Evolutionary conservation across 2,329 filamentous ascomycete genomes (phyloP), one percentile per base, ranked within the genome.

Genomic region (Bimuria novae-zelandiae): DNA sequence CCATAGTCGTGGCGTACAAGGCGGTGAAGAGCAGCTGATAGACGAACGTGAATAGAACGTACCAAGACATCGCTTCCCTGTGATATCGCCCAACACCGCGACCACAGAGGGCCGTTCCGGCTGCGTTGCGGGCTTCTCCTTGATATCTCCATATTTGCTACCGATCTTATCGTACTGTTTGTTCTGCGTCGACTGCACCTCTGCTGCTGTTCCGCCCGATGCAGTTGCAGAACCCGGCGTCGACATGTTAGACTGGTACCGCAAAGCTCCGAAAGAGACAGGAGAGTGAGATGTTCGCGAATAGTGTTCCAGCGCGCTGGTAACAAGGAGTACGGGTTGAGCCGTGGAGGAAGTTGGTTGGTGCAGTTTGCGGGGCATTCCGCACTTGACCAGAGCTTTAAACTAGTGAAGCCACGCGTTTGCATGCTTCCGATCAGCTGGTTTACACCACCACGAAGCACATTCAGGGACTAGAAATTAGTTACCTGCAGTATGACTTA

Each of bases 101-200:
- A 61, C 35, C 5, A 66, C 59, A 41, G 52, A 60, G 8, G 61
- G 65, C 47, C 49, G 40, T 47, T 70, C 66, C 0, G 65, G 59
- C 47, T 67, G 51, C 16, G 56, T 54, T 6, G 55, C 57, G 12
- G 63, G 61, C 25, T 69, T 46, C 6, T 52, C 52, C 37, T 67
- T 64, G 52, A 69, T 66, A 14, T 37, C 40, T 32, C 65, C 58
- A 43, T 70, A 69, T n/a, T 54, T 56, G 10, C 49, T 57, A 3
- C 67, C 66, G 40, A 69, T 70, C 33, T 57, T 37, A 47, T 70
- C 66, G 41, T 70, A 70, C 49, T 70, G 67, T 19, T 58, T 69
- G 22, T 70, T 69, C 51, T 70, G 67, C 23, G 62, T 70, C n/a
- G 45, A 49, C 12, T 14, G 12, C 21, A 21, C 23, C 7, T 32